Evolutionary conservation across 1,139 yeast genomes (phyloP), one percentile per base, ranked within the genome.

Genomic region (Hansenula lynferdii): DNA sequence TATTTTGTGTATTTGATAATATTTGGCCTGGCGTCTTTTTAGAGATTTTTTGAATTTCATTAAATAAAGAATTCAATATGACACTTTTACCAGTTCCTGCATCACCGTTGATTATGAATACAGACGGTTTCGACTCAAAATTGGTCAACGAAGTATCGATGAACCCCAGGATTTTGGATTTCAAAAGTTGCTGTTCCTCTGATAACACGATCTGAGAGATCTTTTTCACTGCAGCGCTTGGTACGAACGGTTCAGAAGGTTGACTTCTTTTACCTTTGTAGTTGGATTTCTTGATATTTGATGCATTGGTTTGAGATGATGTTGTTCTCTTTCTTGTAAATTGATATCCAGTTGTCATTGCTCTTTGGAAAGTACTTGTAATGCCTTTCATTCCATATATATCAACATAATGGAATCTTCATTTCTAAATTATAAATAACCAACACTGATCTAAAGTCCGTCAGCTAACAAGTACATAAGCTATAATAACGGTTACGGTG

Each of bases 41-140:
- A 9, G 54, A 42, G 2, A 51, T 28, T 34, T 46, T 56, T 43
- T 65, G 70, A 14, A 65, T 53, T 17, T 65, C 67, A 39, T 59
- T 58, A 40, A 59, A 58, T 14, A 59, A 27, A 9, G 59, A 40
- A 34, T 59, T 59, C 34, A 58, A 41, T 12, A 58, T 53, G 11
- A 54, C 61, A 19, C 56, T 48, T 39, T 58, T 59, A n/a, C 64
- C 64, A 1, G 64, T 59, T 20, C 64, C 64, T 4, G 63, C 62
- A 44, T 57, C 61, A 18, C 72, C 72, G 42, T 65, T 60, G 35
- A 67, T 63, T 1, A 65, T 64, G 46, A 57, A 65, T 46, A 64
- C 56, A 1, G 63, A 53, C 2, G 69, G 54, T 19, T 48, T 44
- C 4, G 24, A 20, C 7, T 39, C 36, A 3, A 44, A 40, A 12